Evolutionary conservation across 768 basidiomycete genomes (phyloP).

Genomic region (Harrya chromipes): DNA sequence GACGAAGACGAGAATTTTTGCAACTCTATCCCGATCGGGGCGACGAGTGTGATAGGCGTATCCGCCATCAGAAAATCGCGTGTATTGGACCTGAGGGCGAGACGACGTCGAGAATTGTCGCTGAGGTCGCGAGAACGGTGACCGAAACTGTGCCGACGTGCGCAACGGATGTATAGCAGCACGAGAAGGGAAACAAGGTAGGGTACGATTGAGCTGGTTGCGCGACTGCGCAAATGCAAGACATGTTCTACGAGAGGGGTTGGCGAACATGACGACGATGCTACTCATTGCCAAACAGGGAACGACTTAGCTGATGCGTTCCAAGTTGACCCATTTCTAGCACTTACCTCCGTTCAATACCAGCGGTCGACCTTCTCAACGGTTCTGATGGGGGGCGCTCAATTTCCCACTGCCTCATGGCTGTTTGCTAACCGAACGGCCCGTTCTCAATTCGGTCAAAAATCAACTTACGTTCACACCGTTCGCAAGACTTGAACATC

Average conservation of each 20-base stretch:
- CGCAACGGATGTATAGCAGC: not conserved
- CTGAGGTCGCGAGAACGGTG: not conserved
- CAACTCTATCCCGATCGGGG: constrained; percentile 7
- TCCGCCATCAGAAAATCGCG: constrained; percentile 20
- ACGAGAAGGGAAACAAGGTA: not conserved
- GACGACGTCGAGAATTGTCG: constrained; percentile 22
- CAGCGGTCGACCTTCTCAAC: no score
- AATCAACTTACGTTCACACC: constrained; percentile 29
- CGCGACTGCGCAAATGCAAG: constrained; percentile 4
- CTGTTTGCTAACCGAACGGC: constrained; percentile 18
- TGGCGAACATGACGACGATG: constrained; percentile 8
- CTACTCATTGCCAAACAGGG: constrained; percentile 9
- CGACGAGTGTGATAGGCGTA: constrained; percentile 2
- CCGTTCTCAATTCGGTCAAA: constrained; percentile 7
- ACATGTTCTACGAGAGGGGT: not conserved
- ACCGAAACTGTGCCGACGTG: not conserved
- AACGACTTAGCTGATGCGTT: no score
- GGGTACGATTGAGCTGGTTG: not conserved
- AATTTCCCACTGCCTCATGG: constrained; percentile 13
- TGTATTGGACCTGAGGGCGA: constrained; percentile 23
- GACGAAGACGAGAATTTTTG: constrained; percentile 18
- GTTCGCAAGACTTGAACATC: not conserved
- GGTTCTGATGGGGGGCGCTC: not conserved
- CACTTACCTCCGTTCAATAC: no score
- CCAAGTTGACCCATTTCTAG: no score